Evolutionary conservation across 169 alveolate species (phyloP).

Genomic region (Cryptosporidium bovis): DNA sequence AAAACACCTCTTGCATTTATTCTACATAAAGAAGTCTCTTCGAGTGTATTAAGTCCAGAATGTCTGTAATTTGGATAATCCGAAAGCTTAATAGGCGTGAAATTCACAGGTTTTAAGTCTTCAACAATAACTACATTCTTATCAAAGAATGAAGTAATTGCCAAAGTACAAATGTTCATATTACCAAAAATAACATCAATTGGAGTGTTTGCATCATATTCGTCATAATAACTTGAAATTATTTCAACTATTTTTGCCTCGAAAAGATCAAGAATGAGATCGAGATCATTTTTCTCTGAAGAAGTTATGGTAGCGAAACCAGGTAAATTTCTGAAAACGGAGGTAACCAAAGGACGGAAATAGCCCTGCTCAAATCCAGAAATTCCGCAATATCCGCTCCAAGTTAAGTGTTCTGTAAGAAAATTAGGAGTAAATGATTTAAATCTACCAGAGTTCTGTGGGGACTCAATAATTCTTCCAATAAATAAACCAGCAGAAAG

Average conservation of each 20-base stretch:
- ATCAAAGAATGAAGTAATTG: background rate
- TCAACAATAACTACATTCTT: slow-evolving; percentile 1
- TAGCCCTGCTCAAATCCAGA: background rate
- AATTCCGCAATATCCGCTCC: slow-evolving; percentile 24
- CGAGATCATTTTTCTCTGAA: background rate
- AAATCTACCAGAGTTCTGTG: slow-evolving; percentile 29
- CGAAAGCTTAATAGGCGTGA: background rate
- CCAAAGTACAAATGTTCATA: background rate
- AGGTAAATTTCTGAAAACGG: slow-evolving; percentile 4
- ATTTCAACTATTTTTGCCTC: slow-evolving; percentile 14
- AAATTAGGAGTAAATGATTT: background rate
- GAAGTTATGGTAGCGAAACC: background rate
- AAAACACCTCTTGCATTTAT: background rate
- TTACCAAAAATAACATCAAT: slow-evolving; percentile 15
- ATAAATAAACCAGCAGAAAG: slow-evolving; percentile 7
- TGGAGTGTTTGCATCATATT: background rate
- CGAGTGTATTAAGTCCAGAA: background rate
- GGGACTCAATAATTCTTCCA: background rate
- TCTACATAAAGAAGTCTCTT: slow-evolving; percentile 1
- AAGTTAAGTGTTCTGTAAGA: background rate
- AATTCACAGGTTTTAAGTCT: background rate
- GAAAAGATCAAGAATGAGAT: slow-evolving; percentile 12
- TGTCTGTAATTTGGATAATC: background rate
- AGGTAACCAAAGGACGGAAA: slow-evolving; percentile 6
- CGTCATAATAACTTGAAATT: background rate